phyloP scores from a whole-genome alignment of 768 basidiomycete genomes.

The Gyrodon lividus region DNA sequence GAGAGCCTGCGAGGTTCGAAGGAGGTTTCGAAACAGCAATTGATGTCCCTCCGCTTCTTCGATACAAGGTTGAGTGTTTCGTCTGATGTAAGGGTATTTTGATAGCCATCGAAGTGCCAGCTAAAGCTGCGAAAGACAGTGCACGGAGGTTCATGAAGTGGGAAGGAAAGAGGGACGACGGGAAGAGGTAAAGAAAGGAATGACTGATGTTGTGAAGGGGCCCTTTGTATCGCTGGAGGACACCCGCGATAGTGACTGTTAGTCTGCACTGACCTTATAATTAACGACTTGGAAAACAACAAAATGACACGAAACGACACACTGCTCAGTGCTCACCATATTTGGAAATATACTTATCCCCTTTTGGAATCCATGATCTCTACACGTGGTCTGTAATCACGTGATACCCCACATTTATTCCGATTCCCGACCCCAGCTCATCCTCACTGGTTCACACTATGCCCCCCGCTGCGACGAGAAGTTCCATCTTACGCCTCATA shows the following conservation, averaged over 20 bases:
- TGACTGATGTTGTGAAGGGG: background rate
- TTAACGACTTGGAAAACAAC: background rate
- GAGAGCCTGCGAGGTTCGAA: conserved; percentile 11
- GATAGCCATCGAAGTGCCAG: conserved; percentile 43
- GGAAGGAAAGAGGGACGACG: conserved; percentile 5
- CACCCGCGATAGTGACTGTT: too few species aligned
- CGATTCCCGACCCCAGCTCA: conserved; percentile 22
- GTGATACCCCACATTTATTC: conserved; percentile 10
- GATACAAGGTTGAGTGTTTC: conserved; percentile 34
- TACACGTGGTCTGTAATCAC: conserved; percentile 4
- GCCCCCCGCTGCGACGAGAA: conserved; percentile 52
- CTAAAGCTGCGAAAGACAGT: conserved; percentile 38
- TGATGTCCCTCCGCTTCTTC: conserved; percentile 35
- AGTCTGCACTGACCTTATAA: too few species aligned
- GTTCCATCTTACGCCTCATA: conserved; percentile 70
- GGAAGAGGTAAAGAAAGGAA: background rate
- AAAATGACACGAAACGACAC: background rate
- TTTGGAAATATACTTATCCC: background rate
- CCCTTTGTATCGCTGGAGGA: conserved; percentile 3
- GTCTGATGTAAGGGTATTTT: conserved; percentile 48
- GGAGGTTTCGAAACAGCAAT: conserved; percentile 13
- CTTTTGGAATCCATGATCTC: background rate
- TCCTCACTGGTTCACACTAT: conserved; percentile 6
- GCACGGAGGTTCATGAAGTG: conserved; percentile 41
- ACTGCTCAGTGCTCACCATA: background rate